phyloP scores from a whole-genome alignment of 495 filamentous ascomycete species.

The Xylaria telfairii region DNA sequence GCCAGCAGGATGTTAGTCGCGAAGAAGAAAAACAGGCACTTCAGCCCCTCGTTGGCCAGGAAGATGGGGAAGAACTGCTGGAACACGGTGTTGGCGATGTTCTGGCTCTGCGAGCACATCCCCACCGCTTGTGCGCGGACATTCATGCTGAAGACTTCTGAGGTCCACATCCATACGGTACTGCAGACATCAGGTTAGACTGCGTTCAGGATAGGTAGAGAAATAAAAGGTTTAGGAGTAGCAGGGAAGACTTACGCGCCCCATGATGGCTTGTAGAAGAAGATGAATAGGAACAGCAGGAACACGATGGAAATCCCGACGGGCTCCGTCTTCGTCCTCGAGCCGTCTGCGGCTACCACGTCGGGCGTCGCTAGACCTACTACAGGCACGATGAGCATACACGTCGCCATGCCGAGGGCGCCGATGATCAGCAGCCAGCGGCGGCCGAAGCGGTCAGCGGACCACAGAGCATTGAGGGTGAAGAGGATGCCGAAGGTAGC shows the following conservation, averaged over 20 bases:
- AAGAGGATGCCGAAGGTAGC: constrained; percentile 60
- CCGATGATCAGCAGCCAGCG: constrained; percentile 58
- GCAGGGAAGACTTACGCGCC: constrained; percentile 47
- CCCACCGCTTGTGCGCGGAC: constrained; percentile 71
- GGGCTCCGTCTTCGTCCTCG: constrained; percentile 53
- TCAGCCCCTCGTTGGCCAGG: constrained; percentile 61
- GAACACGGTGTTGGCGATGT: constrained; percentile 68
- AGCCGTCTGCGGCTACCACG: constrained; percentile 41
- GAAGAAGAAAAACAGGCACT: constrained; percentile 53
- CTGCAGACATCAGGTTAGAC: neutral
- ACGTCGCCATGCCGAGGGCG: constrained; percentile 54
- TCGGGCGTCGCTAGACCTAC: constrained; percentile 61
- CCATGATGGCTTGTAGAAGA: constrained; percentile 76
- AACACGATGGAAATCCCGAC: constrained; percentile 70
- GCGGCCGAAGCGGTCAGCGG: constrained; percentile 62
- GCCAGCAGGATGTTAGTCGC: constrained; percentile 61
- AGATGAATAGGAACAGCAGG: constrained; percentile 67
- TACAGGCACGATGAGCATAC: constrained; percentile 66
- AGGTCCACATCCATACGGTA: constrained; percentile 71
- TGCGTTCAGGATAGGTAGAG: neutral
- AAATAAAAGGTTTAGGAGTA: neutral
- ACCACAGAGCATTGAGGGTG: constrained; percentile 69
- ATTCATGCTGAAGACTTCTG: constrained; percentile 71
- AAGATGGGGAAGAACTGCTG: constrained; percentile 73
- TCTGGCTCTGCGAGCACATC: constrained; percentile 70